phyloP scores from a whole-genome alignment of 2,329 filamentous ascomycete genomes.

The Phialocephala sp. region DNA sequence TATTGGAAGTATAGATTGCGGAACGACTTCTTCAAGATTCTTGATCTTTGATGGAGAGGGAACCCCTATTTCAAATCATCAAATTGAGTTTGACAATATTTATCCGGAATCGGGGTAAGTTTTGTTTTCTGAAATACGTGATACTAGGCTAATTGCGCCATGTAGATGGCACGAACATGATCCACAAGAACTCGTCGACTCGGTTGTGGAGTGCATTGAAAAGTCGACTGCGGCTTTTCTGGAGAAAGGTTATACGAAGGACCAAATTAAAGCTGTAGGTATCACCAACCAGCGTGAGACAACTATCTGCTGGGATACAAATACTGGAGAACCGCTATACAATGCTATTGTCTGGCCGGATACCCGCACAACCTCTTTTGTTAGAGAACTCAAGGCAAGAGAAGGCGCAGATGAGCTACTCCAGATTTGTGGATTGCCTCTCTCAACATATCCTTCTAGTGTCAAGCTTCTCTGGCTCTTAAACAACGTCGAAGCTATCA shows the following conservation, averaged over 20 bases:
- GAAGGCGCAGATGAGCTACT: conserved; percentile 71
- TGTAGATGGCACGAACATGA: conserved; percentile 85
- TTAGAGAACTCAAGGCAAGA: conserved; percentile 72
- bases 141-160: conserved; percentile 23
- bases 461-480: conserved; percentile 81
- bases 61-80: conserved; percentile 79
- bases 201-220: conserved; percentile 78
- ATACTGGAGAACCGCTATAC: conserved; percentile 77
- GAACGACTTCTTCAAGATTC: conserved; percentile 88
- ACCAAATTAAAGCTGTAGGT: conserved; percentile 75
- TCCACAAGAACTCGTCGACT: conserved; percentile 73
- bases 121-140: conserved; percentile 3
- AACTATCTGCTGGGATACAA: conserved; percentile 78
- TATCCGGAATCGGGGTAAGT: conserved; percentile 85
- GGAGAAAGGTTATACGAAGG: conserved; percentile 66
- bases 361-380: conserved; percentile 74
- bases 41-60: conserved; percentile 86
- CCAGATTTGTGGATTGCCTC: conserved; percentile 73
- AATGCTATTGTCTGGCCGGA: conserved; percentile 89
- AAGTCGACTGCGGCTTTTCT: conserved; percentile 73
- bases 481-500: conserved; percentile 69
- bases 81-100: conserved; percentile 84
- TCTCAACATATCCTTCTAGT: conserved; percentile 83
- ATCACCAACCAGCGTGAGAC: conserved; percentile 85
- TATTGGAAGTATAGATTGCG: conserved; percentile 88